Evolutionary conservation across 306 rosid species (phyloP).

Genomic region (Fragaria ananassa): DNA sequence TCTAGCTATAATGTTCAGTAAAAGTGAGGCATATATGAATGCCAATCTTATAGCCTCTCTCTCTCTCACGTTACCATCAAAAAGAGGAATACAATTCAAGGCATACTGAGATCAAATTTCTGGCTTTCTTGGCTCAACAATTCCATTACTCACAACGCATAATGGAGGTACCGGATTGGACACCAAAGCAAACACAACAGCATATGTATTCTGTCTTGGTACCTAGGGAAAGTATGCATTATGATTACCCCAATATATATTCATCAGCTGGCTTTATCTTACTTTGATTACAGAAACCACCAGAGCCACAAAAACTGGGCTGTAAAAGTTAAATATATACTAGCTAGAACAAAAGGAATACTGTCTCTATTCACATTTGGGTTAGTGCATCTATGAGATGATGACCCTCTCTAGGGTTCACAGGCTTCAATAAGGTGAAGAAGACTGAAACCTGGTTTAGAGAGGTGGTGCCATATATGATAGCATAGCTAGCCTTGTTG

Average conservation of each 20-base stretch:
- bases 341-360: neutral
- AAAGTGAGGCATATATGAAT: constrained; percentile 27
- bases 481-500: neutral
- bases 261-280: neutral
- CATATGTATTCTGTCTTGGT: neutral
- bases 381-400: neutral
- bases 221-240: constrained; percentile 24
- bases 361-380: constrained; percentile 6
- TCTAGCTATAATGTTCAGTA: constrained; percentile 28
- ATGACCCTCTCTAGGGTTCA: constrained; percentile 7
- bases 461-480: constrained; percentile 17
- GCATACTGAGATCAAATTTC: constrained; percentile 3
- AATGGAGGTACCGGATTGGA: neutral
- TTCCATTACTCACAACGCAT: neutral
- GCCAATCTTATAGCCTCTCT: constrained; percentile 20
- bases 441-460: neutral
- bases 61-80: constrained; percentile 26
- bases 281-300: constrained; percentile 5
- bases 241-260: constrained; percentile 14
- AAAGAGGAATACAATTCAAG: constrained; percentile 9
- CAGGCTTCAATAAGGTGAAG: constrained; percentile 9
- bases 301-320: neutral
- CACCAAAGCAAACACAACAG: constrained; percentile 14
- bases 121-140: neutral
- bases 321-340: constrained; percentile 12